phyloP scores from a whole-genome alignment of 2,329 filamentous ascomycete species.

The Aspergillus flavus region DNA sequence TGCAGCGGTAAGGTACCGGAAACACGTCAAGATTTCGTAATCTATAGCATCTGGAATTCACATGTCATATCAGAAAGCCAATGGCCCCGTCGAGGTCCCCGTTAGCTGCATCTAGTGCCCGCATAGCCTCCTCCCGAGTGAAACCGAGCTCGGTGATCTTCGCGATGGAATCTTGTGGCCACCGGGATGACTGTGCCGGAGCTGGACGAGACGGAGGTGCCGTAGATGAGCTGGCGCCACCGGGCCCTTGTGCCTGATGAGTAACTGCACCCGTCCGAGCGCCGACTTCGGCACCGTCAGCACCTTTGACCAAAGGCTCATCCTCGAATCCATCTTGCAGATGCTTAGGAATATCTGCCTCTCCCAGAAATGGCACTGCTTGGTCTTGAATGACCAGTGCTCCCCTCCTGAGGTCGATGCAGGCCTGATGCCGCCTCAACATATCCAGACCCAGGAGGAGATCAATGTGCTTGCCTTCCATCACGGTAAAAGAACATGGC shows the following conservation, averaged over 20 bases:
- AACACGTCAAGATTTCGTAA: conserved; percentile 4
- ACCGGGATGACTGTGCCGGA: conserved; percentile 33
- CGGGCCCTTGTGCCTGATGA: conserved; percentile 34
- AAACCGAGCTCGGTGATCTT: conserved; percentile 79
- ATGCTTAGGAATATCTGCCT: conserved; percentile 90
- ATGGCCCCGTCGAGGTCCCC: conserved; percentile 91
- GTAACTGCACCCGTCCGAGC: conserved; percentile 72
- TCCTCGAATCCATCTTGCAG: conserved; percentile 70
- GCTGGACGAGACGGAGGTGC: conserved; percentile 28
- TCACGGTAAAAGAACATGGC: conserved; percentile 95
- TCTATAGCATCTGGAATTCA: conserved; percentile 8
- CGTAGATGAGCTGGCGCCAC: conserved; percentile 19
- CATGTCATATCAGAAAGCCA: conserved; percentile 65
- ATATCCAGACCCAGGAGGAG: conserved; percentile 92
- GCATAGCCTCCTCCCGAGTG: conserved; percentile 72
- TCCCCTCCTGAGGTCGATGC: conserved; percentile 82
- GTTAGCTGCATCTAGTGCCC: conserved; percentile 77
- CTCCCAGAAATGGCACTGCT: conserved; percentile 85
- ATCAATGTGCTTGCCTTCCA: conserved; percentile 98
- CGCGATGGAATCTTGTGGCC: conserved; percentile 68
- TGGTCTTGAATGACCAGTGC: conserved; percentile 85
- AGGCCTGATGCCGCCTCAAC: conserved; percentile 93
- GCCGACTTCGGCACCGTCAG: conserved; percentile 86
- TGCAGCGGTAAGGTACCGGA: neutral
- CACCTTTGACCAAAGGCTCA: conserved; percentile 82